Evolutionary conservation across 352 stramenopile species (phyloP), one percentile per base, ranked within the genome.

Genomic region (Globisporangium canariense): DNA sequence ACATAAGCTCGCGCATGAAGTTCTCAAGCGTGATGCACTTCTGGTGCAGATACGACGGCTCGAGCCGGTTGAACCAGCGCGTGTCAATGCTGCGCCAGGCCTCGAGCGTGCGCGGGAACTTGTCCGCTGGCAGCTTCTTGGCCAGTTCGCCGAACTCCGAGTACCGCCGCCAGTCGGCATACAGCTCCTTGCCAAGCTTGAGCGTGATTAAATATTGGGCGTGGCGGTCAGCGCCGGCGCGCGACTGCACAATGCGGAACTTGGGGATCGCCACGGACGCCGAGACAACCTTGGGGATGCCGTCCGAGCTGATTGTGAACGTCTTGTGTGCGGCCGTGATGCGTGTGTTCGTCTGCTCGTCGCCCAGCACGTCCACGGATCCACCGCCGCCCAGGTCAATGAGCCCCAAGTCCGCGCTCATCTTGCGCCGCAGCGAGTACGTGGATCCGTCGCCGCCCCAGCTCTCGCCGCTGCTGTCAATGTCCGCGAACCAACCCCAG

Each of bases 21-120:
- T 94, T 93, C 67, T 95, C 87, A 25, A 95, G 76, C 28, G 87
- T 91, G 66, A 95, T 93, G 64, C 83, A 93, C 66, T 95, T 95
- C 50, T 94, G 84, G 54, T 95, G 87, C 60, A 95, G 57, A 64
- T 95, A 95, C 43, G 84, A 91, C 56, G 87, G 87, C 63, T 95
- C 87, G 20, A 95, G 69, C 14, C 87, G 83, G 55, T 95, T 95
- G 56, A 95, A 95, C 87, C 87, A 95, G 40, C 87, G 75, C 63
- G 86, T 95, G 47, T 95, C 87, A 50, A 95, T 93, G 28, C 65
- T 62, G 36, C 74, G 70, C 87, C 87, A 95, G 0, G 85, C 85
- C 10, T 83, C 68, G 65, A 85, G 80, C 58, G 85, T 89, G 20
- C 85, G 78, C 22, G 73, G 70, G 58, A 77, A 93, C 1, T 74